Evolutionary conservation across 352 stramenopile species (phyloP), one percentile per base, ranked within the genome.

Genomic region (Phytophthora melonis): DNA sequence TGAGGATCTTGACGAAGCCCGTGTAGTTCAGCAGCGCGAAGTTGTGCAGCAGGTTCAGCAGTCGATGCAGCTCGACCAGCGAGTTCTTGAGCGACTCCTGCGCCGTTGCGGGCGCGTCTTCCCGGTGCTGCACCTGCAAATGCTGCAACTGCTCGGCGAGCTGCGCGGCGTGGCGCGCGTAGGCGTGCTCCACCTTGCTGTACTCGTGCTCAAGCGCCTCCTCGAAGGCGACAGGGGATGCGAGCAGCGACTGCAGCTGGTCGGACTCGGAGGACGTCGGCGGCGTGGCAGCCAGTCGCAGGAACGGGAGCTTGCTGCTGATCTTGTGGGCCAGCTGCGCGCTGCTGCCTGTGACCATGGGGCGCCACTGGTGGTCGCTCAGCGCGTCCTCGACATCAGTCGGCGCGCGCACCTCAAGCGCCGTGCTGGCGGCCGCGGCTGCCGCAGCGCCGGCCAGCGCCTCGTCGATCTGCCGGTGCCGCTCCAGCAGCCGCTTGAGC

Each of bases 1-100:
- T 99, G 32, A 99, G 74, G 70, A 99, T 98, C 79, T 99, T 99
- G 21, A 99, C 88, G 75, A 99, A 98, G 14, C 92, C 98, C 0
- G 97, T 99, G 80, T 99, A 99, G 72, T 99, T 99, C 61, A 99
- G 89, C 68, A 99, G 93, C 30, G 94, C 89, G 85, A 97, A 99
- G 79, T 99, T 99, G 39, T 97, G 83, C 58, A 99, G 84, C 39
- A 99, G 80, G 68, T 98, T 98, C 23, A 97, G 74, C 52, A 96
- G 85, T 3, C 96, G 91, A 79, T 99, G 95, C 45, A 99, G 83
- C 77, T 99, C 95, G n/a, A 93, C 87, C 30, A 99, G 87, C 36
- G 96, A 91, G 55, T 97, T 92, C 70, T 97, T 95, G 55, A 99
- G 94, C 50, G 94, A 98, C 78, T 99, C 91, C 49, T 89, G 84